A percentile compares a stretch with the other conserved stretches of the same genome.
These are phyloP conservation scores for Brassica rapa DNA, from an alignment of 345 rosid species.

Conservation along the genomic window DNA sequence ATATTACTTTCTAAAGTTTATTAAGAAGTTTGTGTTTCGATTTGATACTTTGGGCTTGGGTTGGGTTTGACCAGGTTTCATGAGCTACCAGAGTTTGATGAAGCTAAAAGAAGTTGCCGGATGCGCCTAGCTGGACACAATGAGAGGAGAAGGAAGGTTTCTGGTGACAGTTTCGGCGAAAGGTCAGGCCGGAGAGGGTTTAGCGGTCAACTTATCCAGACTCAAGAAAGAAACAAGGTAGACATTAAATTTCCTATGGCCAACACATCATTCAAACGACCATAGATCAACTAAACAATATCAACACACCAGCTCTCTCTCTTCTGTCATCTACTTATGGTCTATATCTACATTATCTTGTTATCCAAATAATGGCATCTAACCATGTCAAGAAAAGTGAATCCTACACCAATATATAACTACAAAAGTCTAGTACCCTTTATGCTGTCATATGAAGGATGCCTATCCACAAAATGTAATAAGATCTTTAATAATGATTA, in stretches of 20 bases:
- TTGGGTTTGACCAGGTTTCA: constrained; percentile 52
- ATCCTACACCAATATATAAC: neutral
- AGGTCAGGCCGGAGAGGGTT: constrained; percentile 56
- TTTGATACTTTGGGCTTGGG: neutral
- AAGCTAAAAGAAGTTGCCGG: constrained; percentile 86
- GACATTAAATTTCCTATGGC: constrained; percentile 29
- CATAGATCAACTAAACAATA: constrained; percentile 51
- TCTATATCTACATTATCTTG: constrained; percentile 21
- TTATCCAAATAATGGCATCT: constrained; percentile 24
- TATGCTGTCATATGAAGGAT: neutral
- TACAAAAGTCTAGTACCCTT: neutral
- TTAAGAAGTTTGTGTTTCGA: neutral
- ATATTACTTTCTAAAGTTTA: neutral
- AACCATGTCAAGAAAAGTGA: constrained; percentile 11
- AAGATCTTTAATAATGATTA: neutral
- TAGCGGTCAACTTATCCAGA: constrained; percentile 27
- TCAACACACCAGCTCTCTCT: constrained; percentile 66
- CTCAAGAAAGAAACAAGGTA: constrained; percentile 38
- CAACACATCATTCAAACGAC: constrained; percentile 38
- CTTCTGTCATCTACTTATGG: constrained; percentile 66
- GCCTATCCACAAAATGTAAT: neutral
- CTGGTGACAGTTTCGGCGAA: constrained; percentile 57
- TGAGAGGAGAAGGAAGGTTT: constrained; percentile 75
- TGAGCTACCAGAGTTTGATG: constrained; percentile 84
- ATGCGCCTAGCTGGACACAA: constrained; percentile 85